Evolutionary conservation across 2,329 filamentous ascomycete species (phyloP).

Genomic region (Penicillium sp.): DNA sequence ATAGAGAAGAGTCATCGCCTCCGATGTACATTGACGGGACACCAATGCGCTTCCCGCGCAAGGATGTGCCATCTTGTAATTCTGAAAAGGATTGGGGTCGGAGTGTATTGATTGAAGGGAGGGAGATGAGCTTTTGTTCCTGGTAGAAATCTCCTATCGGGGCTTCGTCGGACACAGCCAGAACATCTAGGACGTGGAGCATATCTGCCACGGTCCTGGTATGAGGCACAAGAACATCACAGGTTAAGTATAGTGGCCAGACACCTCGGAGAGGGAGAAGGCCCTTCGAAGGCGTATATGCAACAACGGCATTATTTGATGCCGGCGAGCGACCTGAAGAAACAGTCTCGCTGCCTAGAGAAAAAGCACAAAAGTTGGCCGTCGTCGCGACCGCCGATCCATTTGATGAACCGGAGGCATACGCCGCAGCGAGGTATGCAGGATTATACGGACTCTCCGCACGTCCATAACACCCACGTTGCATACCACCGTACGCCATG

Average conservation of each 20-base stretch:
- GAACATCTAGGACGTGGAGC: constrained; percentile 49
- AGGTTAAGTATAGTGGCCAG: constrained; percentile 57
- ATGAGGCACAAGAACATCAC: constrained; percentile 56
- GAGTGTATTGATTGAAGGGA: constrained; percentile 36
- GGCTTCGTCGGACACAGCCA: constrained; percentile 45
- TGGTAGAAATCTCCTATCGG: constrained; percentile 55
- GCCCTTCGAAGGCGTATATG: constrained; percentile 56
- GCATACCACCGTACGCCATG: constrained; percentile 60
- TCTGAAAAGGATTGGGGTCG: constrained; percentile 35
- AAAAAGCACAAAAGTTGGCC: constrained; percentile 53
- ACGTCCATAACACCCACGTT: constrained; percentile 56
- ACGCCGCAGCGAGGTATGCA: constrained; percentile 54
- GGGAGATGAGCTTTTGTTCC: constrained; percentile 47
- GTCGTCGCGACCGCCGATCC: constrained; percentile 54
- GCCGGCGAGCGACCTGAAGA: constrained; percentile 57
- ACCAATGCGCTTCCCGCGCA: constrained; percentile 49
- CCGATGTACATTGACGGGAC: constrained; percentile 55
- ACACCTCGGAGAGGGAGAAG: constrained; percentile 52
- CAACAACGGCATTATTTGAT: constrained; percentile 56
- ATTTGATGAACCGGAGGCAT: constrained; percentile 58
- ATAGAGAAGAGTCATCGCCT: constrained; percentile 29
- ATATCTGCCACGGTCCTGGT: constrained; percentile 53
- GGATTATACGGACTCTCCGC: constrained; percentile 58
- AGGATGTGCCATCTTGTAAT: constrained; percentile 29
- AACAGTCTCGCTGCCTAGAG: constrained; percentile 56